Base-by-base conservation (phyloP, 805 yeast species). In the Tetrapisispora phaffii region DNA sequence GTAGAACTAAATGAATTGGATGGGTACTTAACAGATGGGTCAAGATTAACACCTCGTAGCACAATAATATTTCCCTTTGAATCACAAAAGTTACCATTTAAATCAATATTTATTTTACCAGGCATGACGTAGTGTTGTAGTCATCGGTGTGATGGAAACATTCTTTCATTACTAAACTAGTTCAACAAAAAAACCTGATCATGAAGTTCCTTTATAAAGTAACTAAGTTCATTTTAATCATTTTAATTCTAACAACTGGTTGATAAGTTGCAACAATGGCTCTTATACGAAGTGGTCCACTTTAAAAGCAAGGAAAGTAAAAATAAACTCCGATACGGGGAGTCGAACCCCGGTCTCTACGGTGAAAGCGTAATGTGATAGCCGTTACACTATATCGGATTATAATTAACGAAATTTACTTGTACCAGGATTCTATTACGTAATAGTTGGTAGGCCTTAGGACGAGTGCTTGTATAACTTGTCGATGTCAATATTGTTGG, bases 31-130 rank as follows among this genome's bases (percentile, higher is more conserved):
- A 82, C 71, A 29, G 80, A 75, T 0, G 85, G 81, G 50, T 87
- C 95, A 19, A 88, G 60, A 59, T 89, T 88, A 49, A 88, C 82
- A 1, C 97, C 97, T 52, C 82, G 78, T 26, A 88, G 65, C 12
- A 73, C 70, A 12, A 87, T 67, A n/a, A 68, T 68, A 35, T 93
- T 67, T 1, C 86, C 87, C 1, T 73, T 49, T 0, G 53, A 48
- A 49, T 79, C 77, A 2, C 76, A 65, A 58, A 89, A 79, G 47
- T 74, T 68, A 4, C 93, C 95, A 21, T 67, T 49, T 1, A 57
- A 49, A 44, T 77, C 79, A 1, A 72, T 55, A 0, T 46, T 39
- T 10, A 64, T 47, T 45, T 54, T 59, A 28, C 12, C 12, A 28
- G 13, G 13, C 31, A 28, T 28, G n/a, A 9, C 5, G 4, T 9